Conservation (phyloP, 768 basidiomycete genomes). For the Lepiota brunneoincarnata region DNA sequence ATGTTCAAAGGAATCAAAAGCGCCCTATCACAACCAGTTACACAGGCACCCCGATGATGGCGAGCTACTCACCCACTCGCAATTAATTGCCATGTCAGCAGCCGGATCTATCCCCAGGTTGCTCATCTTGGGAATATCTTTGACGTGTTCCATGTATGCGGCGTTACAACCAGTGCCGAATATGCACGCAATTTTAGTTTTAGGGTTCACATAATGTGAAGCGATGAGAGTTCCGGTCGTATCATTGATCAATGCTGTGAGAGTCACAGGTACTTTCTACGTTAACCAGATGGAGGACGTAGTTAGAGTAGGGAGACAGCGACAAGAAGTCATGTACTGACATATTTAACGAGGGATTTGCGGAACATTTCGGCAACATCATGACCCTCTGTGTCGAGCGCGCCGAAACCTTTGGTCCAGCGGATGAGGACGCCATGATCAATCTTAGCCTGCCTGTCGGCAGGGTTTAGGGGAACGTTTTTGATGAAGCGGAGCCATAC, state of each 20-base stretch:
- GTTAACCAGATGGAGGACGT: not conserved
- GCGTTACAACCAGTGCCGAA: slow-evolving; percentile 99
- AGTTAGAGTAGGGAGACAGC: not conserved
- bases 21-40: slow-evolving; percentile 56
- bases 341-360: slow-evolving; percentile 72
- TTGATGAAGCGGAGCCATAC: slow-evolving; percentile 25
- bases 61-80: slow-evolving; percentile 75
- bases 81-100: slow-evolving; percentile 91
- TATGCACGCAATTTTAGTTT: slow-evolving; percentile 91
- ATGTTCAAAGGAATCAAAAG: slow-evolving; percentile 95
- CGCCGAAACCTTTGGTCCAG: slow-evolving; percentile 99
- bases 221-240: slow-evolving; percentile 98
- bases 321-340: slow-evolving; percentile 33
- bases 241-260: slow-evolving; percentile 94
- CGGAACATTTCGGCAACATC: slow-evolving; percentile 96
- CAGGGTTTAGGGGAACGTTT: not conserved
- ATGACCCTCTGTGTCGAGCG: slow-evolving; percentile 83
- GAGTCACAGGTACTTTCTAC: slow-evolving; percentile 78
- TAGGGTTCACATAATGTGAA: slow-evolving; percentile 90
- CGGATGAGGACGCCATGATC: slow-evolving; percentile 93
- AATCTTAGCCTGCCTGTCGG: slow-evolving; percentile 79
- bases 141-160: slow-evolving; percentile 92
- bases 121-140: slow-evolving; percentile 82
- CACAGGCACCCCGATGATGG: not conserved
- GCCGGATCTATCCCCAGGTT: slow-evolving; percentile 63